Percentiles rank a stretch among this genome's conserved stretches.
These are phyloP conservation scores for Leishmania aethiopica DNA, from an alignment of 208 protist species.

Conservation along the genomic window DNA sequence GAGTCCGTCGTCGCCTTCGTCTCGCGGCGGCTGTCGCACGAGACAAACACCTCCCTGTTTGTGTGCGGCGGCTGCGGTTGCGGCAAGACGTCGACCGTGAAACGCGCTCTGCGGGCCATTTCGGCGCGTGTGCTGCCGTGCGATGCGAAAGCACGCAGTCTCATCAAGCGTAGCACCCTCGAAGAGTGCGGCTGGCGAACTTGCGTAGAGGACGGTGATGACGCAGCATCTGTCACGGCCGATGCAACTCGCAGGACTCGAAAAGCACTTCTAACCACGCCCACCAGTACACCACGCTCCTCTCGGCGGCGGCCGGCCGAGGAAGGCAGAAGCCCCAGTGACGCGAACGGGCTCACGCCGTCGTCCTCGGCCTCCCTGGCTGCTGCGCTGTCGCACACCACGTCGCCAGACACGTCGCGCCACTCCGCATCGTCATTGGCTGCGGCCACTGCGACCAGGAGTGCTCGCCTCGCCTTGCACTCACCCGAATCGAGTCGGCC, in stretches of 20 bases:
- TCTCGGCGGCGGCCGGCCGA: not conserved
- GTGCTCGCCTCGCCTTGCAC: not conserved
- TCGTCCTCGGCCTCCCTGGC: not conserved
- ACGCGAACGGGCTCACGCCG: not conserved
- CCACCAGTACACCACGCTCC: not conserved
- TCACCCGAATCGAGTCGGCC: conserved; percentile 21
- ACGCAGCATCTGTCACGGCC: not conserved
- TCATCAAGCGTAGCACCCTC: conserved; percentile 19
- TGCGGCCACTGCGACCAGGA: not conserved
- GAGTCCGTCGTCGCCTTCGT: conserved; percentile 57
- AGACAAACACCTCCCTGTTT: conserved; percentile 58
- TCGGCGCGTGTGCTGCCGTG: conserved; percentile 54
- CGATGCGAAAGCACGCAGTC: conserved; percentile 33
- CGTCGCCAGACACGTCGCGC: conserved; percentile 9
- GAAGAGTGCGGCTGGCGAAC: conserved; percentile 26
- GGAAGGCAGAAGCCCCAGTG: not conserved
- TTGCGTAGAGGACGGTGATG: not conserved
- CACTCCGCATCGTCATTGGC: not conserved
- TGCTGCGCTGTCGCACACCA: conserved; percentile 7
- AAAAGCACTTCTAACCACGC: not conserved
- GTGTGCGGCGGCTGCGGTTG: conserved; percentile 87
- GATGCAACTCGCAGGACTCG: not conserved
- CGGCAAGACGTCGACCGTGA: conserved; percentile 82
- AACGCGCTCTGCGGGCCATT: conserved; percentile 69
- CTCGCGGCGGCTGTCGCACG: conserved; percentile 36